These are phyloP conservation scores for Aspergillus wentii DNA, from an alignment of 495 filamentous ascomycete species.

Conservation along the genomic window DNA sequence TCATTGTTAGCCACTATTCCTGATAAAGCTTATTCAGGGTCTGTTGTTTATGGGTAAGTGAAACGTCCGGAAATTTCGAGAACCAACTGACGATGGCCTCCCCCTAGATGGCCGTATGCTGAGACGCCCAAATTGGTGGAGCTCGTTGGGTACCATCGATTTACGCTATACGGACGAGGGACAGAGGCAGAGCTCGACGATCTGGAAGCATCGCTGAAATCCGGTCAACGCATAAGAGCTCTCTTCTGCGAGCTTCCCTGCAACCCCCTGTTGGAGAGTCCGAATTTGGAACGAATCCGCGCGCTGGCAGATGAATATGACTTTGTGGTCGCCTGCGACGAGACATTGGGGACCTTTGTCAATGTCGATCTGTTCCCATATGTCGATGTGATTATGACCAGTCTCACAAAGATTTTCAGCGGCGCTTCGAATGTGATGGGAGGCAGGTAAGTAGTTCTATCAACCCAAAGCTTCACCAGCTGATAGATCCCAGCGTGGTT, in stretches of 20 bases:
- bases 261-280: conserved; percentile 36
- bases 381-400: conserved; percentile 15
- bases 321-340: conserved; percentile 42
- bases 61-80: too few species aligned
- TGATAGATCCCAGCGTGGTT: conserved; percentile 1
- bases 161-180: conserved; percentile 21
- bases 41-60: conserved; percentile 26
- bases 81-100: too few species aligned
- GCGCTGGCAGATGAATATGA: conserved; percentile 29
- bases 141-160: conserved; percentile 27
- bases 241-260: conserved; percentile 41
- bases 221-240: conserved; percentile 17
- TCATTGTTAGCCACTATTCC: conserved; percentile 9
- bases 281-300: conserved; percentile 35
- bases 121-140: conserved; percentile 24
- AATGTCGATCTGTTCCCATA: conserved; percentile 35
- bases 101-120: conserved; percentile 14
- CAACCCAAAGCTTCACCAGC: not conserved
- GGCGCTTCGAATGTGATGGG: conserved; percentile 25
- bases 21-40: conserved; percentile 20
- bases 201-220: conserved; percentile 19
- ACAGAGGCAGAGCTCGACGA: conserved; percentile 22
- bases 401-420: conserved; percentile 22
- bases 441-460: conserved; percentile 7
- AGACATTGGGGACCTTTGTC: conserved; percentile 41